Evolutionary conservation across 2,329 filamentous ascomycete genomes (phyloP).

Genomic region (Aspergillus sp.): DNA sequence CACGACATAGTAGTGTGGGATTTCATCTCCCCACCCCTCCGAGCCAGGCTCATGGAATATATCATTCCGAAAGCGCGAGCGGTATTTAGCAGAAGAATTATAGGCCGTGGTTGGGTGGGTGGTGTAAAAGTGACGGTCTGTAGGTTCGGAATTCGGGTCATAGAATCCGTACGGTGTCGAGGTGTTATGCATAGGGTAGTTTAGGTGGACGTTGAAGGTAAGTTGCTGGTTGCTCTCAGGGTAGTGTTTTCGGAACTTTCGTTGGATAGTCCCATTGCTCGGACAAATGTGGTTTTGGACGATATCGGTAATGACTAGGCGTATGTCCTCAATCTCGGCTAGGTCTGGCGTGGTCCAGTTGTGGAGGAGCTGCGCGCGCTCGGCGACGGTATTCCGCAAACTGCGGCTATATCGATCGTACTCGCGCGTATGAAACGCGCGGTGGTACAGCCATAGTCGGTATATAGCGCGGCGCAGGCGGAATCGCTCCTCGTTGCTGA

Average conservation of each 20-base stretch:
- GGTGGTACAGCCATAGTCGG: slow-evolving; percentile 60
- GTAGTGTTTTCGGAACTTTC: slow-evolving; percentile 58
- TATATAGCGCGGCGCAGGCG: slow-evolving; percentile 59
- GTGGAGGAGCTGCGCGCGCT: slow-evolving; percentile 58
- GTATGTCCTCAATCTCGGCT: slow-evolving; percentile 60
- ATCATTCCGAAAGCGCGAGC: slow-evolving; percentile 49
- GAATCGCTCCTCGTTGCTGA: slow-evolving; percentile 52
- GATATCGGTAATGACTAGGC: slow-evolving; percentile 56
- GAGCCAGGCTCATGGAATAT: slow-evolving; percentile 53
- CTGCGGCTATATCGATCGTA: slow-evolving; percentile 53
- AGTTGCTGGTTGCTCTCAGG: slow-evolving; percentile 51
- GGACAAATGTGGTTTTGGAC: slow-evolving; percentile 61
- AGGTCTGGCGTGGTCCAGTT: slow-evolving; percentile 59
- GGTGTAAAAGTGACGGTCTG: slow-evolving; percentile 25
- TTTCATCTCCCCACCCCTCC: slow-evolving; percentile 66
- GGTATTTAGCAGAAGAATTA: slow-evolving; percentile 38
- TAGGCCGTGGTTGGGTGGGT: slow-evolving; percentile 20
- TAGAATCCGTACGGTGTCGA: slow-evolving; percentile 6
- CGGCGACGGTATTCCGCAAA: slow-evolving; percentile 47
- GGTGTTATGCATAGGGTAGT: slow-evolving; percentile 40
- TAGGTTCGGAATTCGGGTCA: slow-evolving; percentile 8
- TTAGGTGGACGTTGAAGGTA: slow-evolving; percentile 54
- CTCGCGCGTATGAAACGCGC: slow-evolving; percentile 57
- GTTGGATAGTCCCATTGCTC: slow-evolving; percentile 59
- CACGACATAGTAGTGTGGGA: slow-evolving; percentile 63